These are phyloP conservation scores for Clarireedia hainanense DNA, from an alignment of 2,329 filamentous ascomycete genomes.

Conservation along the genomic window DNA sequence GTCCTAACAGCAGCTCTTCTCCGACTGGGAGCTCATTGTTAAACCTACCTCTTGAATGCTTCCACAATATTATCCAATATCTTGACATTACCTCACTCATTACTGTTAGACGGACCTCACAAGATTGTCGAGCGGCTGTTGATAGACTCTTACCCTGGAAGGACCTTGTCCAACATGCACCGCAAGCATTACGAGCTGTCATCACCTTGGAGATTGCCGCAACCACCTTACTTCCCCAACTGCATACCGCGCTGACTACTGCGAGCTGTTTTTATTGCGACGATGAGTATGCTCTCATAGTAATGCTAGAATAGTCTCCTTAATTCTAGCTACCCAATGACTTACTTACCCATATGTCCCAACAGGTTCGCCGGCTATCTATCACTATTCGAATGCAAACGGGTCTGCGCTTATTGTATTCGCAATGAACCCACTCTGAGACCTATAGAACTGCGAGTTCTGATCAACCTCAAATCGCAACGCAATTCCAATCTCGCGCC, in stretches of 20 bases:
- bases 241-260: not conserved
- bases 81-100: not conserved
- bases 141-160: not conserved
- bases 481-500: not conserved
- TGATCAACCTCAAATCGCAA: not conserved
- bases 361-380: conserved; percentile 5
- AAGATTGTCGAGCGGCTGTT: not conserved
- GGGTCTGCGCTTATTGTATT: conserved; percentile 13
- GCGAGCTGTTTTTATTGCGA: no score
- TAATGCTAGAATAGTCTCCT: no score
- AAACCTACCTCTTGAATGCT: not conserved
- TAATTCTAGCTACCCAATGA: not conserved
- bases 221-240: not conserved
- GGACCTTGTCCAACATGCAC: not conserved
- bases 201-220: not conserved
- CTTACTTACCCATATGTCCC: no score
- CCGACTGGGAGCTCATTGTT: not conserved
- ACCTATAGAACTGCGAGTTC: not conserved
- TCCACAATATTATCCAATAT: not conserved
- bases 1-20: not conserved
- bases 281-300: no score
- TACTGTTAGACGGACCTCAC: not conserved
- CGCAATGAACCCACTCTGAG: conserved; percentile 10
- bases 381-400: conserved; percentile 12
- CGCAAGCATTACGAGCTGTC: not conserved